These are phyloP conservation scores for Hirsutella thompsonii DNA, from an alignment of 2,329 filamentous ascomycete species.

Conservation along the genomic window DNA sequence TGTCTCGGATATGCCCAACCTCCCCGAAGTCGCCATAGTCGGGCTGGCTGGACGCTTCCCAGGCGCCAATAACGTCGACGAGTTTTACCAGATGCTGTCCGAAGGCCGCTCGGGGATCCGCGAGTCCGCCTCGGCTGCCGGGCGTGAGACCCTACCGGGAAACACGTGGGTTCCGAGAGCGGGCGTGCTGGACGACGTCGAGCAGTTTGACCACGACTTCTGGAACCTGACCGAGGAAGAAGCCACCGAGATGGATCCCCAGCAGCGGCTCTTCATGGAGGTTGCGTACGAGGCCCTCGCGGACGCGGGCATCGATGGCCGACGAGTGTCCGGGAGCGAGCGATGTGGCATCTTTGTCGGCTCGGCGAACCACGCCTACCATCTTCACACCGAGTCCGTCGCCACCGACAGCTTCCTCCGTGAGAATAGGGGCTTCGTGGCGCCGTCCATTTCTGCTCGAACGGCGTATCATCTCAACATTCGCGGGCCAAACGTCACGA, in stretches of 20 bases:
- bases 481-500: constrained; percentile 3
- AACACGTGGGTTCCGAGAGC: constrained; percentile 6
- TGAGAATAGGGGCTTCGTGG: constrained; percentile 3
- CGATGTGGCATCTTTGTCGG: constrained; percentile 3
- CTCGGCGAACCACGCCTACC: constrained; percentile 3
- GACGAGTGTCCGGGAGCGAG: background rate
- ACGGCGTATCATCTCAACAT: constrained; percentile 6
- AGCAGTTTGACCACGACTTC: constrained; percentile 5
- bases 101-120: constrained; percentile 2
- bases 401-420: constrained; percentile 3
- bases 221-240: constrained; percentile 6
- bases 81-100: constrained; percentile 5
- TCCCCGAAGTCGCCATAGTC: constrained; percentile 3
- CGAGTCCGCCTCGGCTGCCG: background rate
- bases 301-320: constrained; percentile 1
- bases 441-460: constrained; percentile 5
- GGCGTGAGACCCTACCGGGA: constrained; percentile 3
- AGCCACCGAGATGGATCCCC: constrained; percentile 6
- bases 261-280: constrained; percentile 4
- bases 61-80: constrained; percentile 3
- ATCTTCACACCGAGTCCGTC: constrained; percentile 5
- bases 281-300: constrained; percentile 3
- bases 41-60: constrained; percentile 5
- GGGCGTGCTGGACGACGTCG: constrained; percentile 3
- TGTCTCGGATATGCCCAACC: constrained; percentile 4